Percentiles rank a stretch among this genome's conserved stretches.
Evolutionary conservation across 1,284 basidiomycete species (phyloP).

Genomic region (Pascua sp.): DNA sequence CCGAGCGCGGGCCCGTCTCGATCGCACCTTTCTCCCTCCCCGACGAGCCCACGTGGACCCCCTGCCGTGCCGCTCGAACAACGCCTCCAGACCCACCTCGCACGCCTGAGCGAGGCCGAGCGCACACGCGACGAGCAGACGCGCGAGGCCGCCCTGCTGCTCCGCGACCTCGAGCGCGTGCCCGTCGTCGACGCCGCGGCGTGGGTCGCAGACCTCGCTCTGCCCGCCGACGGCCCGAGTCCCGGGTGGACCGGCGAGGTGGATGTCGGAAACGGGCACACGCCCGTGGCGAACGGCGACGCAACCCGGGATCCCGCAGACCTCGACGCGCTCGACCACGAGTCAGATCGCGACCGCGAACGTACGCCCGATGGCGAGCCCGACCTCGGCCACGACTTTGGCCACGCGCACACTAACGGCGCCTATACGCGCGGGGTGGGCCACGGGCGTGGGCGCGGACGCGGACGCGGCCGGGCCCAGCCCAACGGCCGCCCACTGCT

Average conservation of each 20-base stretch:
- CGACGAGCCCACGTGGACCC: neutral
- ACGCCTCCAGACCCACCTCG: slow-evolving; percentile 4
- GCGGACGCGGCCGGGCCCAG: no score
- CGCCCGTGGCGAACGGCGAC: neutral
- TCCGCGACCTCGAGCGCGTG: slow-evolving; percentile 9
- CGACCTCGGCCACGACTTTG: neutral
- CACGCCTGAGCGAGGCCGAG: slow-evolving; percentile 11
- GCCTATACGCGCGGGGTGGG: neutral
- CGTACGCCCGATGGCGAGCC: neutral
- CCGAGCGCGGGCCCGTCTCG: neutral
- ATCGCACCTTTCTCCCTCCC: neutral
- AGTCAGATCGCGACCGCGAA: neutral
- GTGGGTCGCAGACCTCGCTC: neutral
- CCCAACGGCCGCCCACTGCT: no score
- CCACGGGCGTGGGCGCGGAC: no score
- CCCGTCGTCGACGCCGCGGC: neutral
- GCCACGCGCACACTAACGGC: neutral
- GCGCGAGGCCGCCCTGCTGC: slow-evolving; percentile 9
- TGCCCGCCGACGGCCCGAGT: neutral
- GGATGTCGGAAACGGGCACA: neutral
- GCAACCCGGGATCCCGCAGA: neutral
- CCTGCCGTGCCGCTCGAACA: slow-evolving; percentile 7
- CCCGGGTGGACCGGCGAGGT: slow-evolving; percentile 6
- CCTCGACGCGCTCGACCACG: neutral
- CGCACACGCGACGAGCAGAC: slow-evolving; percentile 15